Evolutionary conservation across 768 basidiomycete genomes (phyloP).

Genomic region (Russula foetens): DNA sequence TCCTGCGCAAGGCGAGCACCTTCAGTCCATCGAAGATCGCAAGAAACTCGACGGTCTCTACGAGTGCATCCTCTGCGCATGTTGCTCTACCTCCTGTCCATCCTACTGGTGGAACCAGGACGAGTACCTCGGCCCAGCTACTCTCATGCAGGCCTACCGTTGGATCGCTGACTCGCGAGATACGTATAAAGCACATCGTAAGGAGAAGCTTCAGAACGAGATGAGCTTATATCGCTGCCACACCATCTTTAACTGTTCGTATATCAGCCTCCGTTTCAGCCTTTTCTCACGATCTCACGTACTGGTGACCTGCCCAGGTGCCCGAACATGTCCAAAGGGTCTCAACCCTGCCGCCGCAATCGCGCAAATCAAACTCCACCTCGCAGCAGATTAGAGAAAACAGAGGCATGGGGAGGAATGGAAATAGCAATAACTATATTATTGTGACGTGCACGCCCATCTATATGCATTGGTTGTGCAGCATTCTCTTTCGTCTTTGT

Average conservation of each 20-base stretch:
- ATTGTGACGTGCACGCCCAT: not conserved
- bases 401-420: not conserved
- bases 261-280: slow-evolving; percentile 22
- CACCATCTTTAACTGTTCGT: slow-evolving; percentile 91
- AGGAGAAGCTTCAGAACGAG: slow-evolving; percentile 91
- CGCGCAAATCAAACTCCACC: slow-evolving; percentile 88
- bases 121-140: slow-evolving; percentile 95
- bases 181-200: slow-evolving; percentile 65
- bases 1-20: slow-evolving; percentile 75
- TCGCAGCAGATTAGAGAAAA: slow-evolving; percentile 54
- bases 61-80: slow-evolving; percentile 95
- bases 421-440: not conserved
- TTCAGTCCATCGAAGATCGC: slow-evolving; percentile 87
- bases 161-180: slow-evolving; percentile 99
- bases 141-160: slow-evolving; percentile 92
- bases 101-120: slow-evolving; percentile 99
- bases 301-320: slow-evolving; percentile 34
- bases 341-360: slow-evolving; percentile 90
- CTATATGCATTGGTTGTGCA: not conserved
- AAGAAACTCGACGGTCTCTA: slow-evolving; percentile 92
- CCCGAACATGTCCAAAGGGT: slow-evolving; percentile 96
- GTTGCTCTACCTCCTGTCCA: slow-evolving; percentile 97
- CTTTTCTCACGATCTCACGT: not conserved
- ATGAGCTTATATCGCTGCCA: slow-evolving; percentile 97
- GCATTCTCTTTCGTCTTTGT: not conserved